A percentile compares a stretch with the other conserved stretches of the same genome.
phyloP scores from a whole-genome alignment of 2,329 filamentous ascomycete species.

The Hysterium pulicare region DNA sequence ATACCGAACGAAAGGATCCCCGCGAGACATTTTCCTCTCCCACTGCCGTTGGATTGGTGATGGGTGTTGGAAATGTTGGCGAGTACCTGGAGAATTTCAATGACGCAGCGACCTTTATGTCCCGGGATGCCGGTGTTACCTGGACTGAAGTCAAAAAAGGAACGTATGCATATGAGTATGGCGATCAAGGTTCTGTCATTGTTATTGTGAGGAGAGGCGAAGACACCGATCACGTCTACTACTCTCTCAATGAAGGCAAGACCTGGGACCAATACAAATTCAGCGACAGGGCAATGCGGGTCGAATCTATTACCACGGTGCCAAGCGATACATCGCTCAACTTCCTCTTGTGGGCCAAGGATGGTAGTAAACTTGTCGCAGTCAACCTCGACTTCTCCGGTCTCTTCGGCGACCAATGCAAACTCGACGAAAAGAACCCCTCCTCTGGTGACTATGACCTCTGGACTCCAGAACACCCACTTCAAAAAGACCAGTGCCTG shows the following conservation, averaged over 20 bases:
- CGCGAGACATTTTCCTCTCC: constrained; percentile 83
- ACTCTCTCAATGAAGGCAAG: constrained; percentile 76
- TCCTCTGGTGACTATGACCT: constrained; percentile 72
- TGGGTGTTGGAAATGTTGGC: constrained; percentile 90
- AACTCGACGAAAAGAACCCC: constrained; percentile 59
- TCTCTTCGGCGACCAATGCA: constrained; percentile 69
- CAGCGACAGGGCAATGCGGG: constrained; percentile 62
- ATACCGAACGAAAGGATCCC: constrained; percentile 82
- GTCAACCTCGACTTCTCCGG: constrained; percentile 88
- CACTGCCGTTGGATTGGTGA: constrained; percentile 85
- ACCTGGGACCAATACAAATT: constrained; percentile 78
- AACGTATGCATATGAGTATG: constrained; percentile 88
- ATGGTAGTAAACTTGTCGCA: constrained; percentile 58
- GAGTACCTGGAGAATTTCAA: constrained; percentile 62
- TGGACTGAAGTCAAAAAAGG: constrained; percentile 88
- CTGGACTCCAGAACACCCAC: constrained; percentile 84
- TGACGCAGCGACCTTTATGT: constrained; percentile 86
- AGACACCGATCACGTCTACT: constrained; percentile 66
- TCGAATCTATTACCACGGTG: constrained; percentile 81
- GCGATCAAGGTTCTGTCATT: constrained; percentile 89
- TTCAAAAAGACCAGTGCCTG: constrained; percentile 73
- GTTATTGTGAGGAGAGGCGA: constrained; percentile 75
- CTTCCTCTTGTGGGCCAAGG: constrained; percentile 82
- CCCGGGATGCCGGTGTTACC: constrained; percentile 80
- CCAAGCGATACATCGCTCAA: constrained; percentile 86